Evolutionary conservation across 1,139 yeast species (phyloP).

Genomic region (Sugiyamaella grinbergsii): DNA sequence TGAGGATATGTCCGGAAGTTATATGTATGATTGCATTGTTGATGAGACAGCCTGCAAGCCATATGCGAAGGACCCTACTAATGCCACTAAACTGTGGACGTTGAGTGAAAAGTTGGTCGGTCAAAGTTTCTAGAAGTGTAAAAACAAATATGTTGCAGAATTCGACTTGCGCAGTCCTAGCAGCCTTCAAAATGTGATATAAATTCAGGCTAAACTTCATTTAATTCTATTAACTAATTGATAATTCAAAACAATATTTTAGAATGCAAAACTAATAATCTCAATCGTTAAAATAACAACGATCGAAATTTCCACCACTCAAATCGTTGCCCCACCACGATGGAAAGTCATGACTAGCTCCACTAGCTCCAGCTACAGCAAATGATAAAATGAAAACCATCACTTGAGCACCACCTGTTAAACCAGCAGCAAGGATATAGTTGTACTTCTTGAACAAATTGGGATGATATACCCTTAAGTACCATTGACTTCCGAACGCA

Average conservation of each 20-base stretch:
- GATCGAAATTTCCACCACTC: constrained; percentile 25
- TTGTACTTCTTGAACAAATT: constrained; percentile 46
- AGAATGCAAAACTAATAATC: constrained; percentile 1
- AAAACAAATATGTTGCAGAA: no score
- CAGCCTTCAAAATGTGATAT: no score
- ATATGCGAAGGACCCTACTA: constrained; percentile 17
- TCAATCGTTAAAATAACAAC: constrained; percentile 24
- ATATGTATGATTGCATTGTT: constrained; percentile 14
- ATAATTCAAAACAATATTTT: constrained; percentile 8
- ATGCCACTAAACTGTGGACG: constrained; percentile 22
- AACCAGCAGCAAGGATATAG: constrained; percentile 51
- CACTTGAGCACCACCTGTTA: constrained; percentile 48
- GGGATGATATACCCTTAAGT: constrained; percentile 31
- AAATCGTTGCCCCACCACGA: constrained; percentile 31
- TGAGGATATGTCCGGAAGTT: constrained; percentile 11
- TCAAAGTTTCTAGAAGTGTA: constrained; percentile 16
- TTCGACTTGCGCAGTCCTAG: no score
- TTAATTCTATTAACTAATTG: neutral
- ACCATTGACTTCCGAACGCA: constrained; percentile 38
- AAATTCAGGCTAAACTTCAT: no score
- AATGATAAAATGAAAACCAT: constrained; percentile 32
- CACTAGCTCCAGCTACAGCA: constrained; percentile 32
- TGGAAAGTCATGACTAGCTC: constrained; percentile 27
- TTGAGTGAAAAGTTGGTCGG: constrained; percentile 23
- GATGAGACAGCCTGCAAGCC: constrained; percentile 9